Conservation (phyloP, 495 filamentous ascomycete genomes). For the Penicillium canariense region DNA sequence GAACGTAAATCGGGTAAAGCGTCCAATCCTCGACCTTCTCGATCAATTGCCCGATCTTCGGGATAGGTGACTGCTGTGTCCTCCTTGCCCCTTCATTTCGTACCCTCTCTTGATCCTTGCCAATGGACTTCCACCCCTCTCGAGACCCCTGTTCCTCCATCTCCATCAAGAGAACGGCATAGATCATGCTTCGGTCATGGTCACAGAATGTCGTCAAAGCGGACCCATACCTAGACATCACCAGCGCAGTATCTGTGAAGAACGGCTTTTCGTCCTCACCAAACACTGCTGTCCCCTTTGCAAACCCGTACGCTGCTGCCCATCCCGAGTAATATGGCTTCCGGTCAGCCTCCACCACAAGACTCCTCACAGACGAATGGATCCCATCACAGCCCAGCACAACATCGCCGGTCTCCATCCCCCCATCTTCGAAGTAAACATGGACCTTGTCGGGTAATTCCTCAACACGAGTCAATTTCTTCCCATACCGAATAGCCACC, state of each 20-base stretch:
- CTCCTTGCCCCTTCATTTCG: conserved; percentile 9
- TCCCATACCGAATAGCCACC: neutral
- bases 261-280: conserved; percentile 3
- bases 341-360: conserved; percentile 25
- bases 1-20: conserved; percentile 50
- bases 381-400: conserved; percentile 56
- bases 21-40: conserved; percentile 45
- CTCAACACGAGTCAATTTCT: neutral
- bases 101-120: conserved; percentile 33
- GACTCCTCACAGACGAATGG: conserved; percentile 46
- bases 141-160: conserved; percentile 19
- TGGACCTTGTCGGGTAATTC: neutral
- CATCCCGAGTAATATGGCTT: conserved; percentile 1
- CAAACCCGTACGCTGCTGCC: conserved; percentile 6
- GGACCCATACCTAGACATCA: conserved; percentile 8
- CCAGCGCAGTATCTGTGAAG: neutral
- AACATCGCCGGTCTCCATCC: conserved; percentile 38
- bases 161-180: conserved; percentile 37
- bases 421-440: conserved; percentile 43
- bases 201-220: conserved; percentile 15
- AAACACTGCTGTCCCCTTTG: neutral
- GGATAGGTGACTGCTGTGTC: conserved; percentile 22
- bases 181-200: conserved; percentile 24
- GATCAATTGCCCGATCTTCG: conserved; percentile 39
- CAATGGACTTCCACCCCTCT: conserved; percentile 44